phyloP scores from a whole-genome alignment of 2,329 filamentous ascomycete species.

The Hawksworthiomyces lignivorus region DNA sequence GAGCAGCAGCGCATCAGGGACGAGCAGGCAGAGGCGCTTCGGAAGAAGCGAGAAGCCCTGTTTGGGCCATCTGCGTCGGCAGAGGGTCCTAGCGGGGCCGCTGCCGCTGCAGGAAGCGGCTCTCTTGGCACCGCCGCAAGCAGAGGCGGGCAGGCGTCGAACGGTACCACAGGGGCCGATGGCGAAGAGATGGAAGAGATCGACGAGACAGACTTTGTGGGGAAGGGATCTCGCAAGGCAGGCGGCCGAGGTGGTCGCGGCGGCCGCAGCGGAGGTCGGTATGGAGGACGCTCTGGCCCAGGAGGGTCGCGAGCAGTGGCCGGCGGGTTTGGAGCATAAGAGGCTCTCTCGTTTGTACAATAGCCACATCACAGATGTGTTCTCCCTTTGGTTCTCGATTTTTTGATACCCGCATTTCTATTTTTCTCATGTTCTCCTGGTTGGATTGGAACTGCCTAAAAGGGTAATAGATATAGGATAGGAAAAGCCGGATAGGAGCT shows the following conservation, averaged over 20 bases:
- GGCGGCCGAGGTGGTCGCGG: constrained; percentile 3
- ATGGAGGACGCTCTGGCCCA: constrained; percentile 6
- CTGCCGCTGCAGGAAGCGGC: no score
- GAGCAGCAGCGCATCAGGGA: constrained; percentile 37
- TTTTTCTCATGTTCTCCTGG: no score
- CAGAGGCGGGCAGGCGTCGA: no score
- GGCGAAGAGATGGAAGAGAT: constrained; percentile 13
- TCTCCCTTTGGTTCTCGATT: background rate
- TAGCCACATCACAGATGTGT: background rate
- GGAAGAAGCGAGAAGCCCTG: constrained; percentile 40
- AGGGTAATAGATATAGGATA: no score
- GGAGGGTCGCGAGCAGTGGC: constrained; percentile 8
- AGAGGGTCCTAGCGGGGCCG: no score
- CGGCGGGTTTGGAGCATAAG: constrained; percentile 15
- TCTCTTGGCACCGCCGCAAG: no score
- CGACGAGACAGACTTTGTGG: constrained; percentile 16
- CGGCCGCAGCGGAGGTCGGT: constrained; percentile 10
- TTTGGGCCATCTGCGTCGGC: no score
- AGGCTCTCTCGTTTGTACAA: no score
- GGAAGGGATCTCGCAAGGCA: background rate
- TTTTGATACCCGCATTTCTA: no score
- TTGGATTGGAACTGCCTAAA: no score
- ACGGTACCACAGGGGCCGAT: no score
- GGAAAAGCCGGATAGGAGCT: no score
- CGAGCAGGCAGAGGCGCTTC: constrained; percentile 40